Conservation (phyloP, 495 filamentous ascomycete genomes). For the Lichina pygmaea region DNA sequence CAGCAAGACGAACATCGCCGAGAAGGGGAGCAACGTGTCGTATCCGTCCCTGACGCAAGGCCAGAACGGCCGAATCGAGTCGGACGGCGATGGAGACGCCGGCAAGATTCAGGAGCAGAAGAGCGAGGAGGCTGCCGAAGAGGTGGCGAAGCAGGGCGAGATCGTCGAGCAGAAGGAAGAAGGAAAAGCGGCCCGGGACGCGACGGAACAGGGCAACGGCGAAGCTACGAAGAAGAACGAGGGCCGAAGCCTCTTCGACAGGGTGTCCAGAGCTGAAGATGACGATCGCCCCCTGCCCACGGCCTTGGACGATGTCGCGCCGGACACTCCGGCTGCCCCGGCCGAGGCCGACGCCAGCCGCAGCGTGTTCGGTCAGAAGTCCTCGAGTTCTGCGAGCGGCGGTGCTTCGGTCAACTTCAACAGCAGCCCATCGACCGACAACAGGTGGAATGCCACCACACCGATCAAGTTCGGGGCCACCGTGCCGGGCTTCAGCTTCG, state of each 20-base stretch:
- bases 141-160: neutral
- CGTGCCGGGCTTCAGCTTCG: neutral
- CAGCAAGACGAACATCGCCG: neutral
- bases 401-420: neutral
- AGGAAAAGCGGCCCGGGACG: neutral
- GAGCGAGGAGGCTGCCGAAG: neutral
- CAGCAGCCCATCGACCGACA: neutral
- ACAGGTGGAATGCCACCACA: neutral
- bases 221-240: neutral
- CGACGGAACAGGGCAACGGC: neutral
- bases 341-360: neutral
- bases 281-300: constrained; percentile 17
- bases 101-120: too few species aligned
- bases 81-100: neutral
- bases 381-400: neutral
- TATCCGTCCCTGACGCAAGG: neutral
- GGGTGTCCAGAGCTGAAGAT: constrained; percentile 20
- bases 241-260: constrained; percentile 23
- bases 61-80: neutral
- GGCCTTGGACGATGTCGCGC: constrained; percentile 7
- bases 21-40: neutral
- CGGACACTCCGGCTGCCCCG: constrained; percentile 4
- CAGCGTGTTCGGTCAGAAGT: neutral
- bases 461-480: neutral
- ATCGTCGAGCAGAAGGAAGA: neutral